These are phyloP conservation scores for Atractiella rhizophila DNA, from an alignment of 768 basidiomycete genomes.

Conservation along the genomic window DNA sequence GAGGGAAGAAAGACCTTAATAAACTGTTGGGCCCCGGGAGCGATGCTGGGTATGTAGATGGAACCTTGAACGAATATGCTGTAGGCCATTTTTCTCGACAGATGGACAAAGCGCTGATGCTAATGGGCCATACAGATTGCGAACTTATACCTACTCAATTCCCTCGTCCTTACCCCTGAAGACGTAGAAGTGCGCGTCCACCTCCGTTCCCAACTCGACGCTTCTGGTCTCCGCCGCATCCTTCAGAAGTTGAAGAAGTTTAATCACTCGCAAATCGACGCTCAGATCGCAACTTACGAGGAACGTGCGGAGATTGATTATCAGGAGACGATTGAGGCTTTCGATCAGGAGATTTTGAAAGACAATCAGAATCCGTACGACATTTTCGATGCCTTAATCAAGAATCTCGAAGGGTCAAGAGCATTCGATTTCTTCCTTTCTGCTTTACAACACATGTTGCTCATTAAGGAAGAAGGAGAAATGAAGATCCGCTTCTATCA, in stretches of 20 bases:
- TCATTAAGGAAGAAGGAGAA: conserved; percentile 69
- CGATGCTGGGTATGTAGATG: conserved; percentile 27
- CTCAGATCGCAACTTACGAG: conserved; percentile 38
- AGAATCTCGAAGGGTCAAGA: conserved; percentile 49
- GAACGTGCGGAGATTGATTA: conserved; percentile 48
- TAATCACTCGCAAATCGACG: conserved; percentile 37
- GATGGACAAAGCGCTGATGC: neutral
- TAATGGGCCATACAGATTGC: conserved; percentile 27
- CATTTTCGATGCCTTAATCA: conserved; percentile 54
- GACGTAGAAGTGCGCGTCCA: conserved; percentile 67
- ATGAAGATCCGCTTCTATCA: conserved; percentile 68
- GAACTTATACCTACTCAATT: conserved; percentile 48
- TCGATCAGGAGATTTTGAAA: conserved; percentile 48
- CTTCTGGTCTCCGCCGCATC: conserved; percentile 52
- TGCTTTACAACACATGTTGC: conserved; percentile 76
- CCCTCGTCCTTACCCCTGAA: conserved; percentile 37
- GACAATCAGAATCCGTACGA: conserved; percentile 61
- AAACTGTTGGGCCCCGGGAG: conserved; percentile 5
- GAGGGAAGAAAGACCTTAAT: conserved; percentile 9
- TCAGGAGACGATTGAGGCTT: conserved; percentile 38
- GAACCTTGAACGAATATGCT: conserved; percentile 56
- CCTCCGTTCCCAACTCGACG: conserved; percentile 68
- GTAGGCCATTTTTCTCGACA: conserved; percentile 27
- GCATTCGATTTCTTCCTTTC: conserved; percentile 67
- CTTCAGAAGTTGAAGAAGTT: conserved; percentile 43